Evolutionary conservation across 2,329 filamentous ascomycete genomes (phyloP).

Genomic region (Diaporthe citri): DNA sequence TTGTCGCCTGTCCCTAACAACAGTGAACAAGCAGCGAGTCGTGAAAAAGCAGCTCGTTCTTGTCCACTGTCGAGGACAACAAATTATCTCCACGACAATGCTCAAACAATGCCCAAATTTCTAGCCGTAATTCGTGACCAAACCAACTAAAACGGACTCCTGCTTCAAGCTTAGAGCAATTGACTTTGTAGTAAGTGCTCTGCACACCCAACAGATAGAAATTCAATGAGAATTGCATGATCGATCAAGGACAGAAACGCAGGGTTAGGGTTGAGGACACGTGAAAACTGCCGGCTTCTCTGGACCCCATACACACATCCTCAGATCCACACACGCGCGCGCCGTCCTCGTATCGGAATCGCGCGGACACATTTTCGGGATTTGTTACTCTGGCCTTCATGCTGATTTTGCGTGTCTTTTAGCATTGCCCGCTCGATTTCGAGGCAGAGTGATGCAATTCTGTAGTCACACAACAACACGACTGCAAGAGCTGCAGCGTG

Average conservation of each 20-base stretch:
- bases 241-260: too few species aligned
- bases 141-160: neutral
- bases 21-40: neutral
- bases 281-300: neutral
- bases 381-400: neutral
- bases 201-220: neutral
- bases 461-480: neutral
- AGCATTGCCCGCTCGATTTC: neutral
- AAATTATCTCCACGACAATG: too few species aligned
- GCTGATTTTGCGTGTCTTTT: too few species aligned
- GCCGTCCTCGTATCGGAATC: too few species aligned
- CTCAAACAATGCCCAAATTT: neutral
- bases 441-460: neutral
- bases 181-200: too few species aligned
- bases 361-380: too few species aligned
- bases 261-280: neutral
- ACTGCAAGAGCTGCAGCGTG: slow-evolving; percentile 2
- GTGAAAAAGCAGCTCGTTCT: neutral
- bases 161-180: neutral
- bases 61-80: neutral
- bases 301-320: neutral
- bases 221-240: neutral
- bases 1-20: neutral
- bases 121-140: neutral
- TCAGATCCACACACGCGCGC: neutral